phyloP scores from a whole-genome alignment of 768 basidiomycete genomes.

The Leccinum olivaceopallidum region DNA sequence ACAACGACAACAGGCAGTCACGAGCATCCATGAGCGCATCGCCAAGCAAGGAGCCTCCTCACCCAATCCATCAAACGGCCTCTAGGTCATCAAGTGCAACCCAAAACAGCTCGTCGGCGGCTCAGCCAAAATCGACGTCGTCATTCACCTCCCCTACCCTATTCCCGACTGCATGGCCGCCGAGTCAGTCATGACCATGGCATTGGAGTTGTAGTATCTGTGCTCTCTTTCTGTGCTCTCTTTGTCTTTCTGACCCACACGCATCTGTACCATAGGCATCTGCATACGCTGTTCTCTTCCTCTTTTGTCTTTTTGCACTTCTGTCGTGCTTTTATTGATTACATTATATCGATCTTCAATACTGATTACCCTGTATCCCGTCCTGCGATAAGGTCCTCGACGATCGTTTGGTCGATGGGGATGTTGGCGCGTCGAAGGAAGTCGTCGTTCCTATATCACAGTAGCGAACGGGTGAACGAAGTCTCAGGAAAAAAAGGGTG shows the following conservation, averaged over 20 bases:
- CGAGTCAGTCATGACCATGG: slow-evolving; percentile 15
- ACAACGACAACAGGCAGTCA: slow-evolving; percentile 12
- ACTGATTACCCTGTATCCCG: slow-evolving; percentile 1
- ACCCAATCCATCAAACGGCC: slow-evolving; percentile 12
- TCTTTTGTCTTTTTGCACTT: background rate
- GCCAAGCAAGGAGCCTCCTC: slow-evolving; percentile 31
- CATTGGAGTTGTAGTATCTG: background rate
- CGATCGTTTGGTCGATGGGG: slow-evolving; percentile 40
- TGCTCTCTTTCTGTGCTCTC: background rate
- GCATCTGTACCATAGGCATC: slow-evolving; percentile 34
- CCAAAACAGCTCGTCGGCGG: slow-evolving; percentile 19
- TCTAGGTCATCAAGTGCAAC: background rate
- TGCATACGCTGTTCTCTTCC: slow-evolving; percentile 16
- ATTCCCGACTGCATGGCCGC: slow-evolving; percentile 23
- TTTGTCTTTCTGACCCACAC: slow-evolving; percentile 4
- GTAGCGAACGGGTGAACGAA: background rate
- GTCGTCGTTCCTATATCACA: slow-evolving; percentile 47
- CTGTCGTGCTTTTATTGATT: slow-evolving; percentile 8
- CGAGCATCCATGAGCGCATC: slow-evolving; percentile 20
- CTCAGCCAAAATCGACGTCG: slow-evolving; percentile 19
- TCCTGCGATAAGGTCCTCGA: slow-evolving; percentile 39
- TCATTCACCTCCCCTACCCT: slow-evolving; percentile 25
- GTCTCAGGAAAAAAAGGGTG: background rate
- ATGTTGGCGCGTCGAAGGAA: slow-evolving; percentile 46
- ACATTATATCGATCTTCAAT: slow-evolving; percentile 8